Evolutionary conservation across 2,329 filamentous ascomycete species (phyloP), one percentile per base, ranked within the genome.

Genomic region (Fusarium duplospermum): DNA sequence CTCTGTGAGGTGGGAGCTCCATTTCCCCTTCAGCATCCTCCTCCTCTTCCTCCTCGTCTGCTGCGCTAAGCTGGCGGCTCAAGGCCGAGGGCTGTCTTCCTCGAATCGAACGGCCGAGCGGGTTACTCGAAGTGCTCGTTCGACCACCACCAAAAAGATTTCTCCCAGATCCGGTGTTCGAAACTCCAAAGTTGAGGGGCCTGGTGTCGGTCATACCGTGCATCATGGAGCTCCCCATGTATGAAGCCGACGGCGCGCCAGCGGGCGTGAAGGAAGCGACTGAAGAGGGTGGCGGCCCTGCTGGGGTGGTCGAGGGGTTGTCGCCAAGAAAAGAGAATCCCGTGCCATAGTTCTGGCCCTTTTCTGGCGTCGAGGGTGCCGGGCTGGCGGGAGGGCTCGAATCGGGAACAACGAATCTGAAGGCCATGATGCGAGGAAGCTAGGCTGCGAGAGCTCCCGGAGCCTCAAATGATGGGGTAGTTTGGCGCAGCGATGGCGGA

Each of bases 241-340:
- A 89, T 14, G 87, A 87, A 33, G 85, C 87, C 24, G 89, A 88
- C 1, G 89, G 89, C 18, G 88, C 88, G 65, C 89, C 89, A 18
- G 85, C 84, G 2, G 89, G 88, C 2, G 88, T 89, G 80, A 89
- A 90, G 50, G 87, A 89, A 6, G 85, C 85, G 10, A 85, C 84
- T 9, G 87, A 87, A 31, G 88, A 88, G 1, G 86, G 86, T 11
- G 88, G 87, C 31, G 85, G 85, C 0, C 85, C 88, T 20, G 85
- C 86, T 6, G 89, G 88, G 2, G 88, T 90, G 3, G 87, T 89
- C 40, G 88, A 87, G 8, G 87, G 87, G 59, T 84, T 82, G 10
- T 86, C 83, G 68, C 80, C 84, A 42, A 84, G 84, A 40, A 80
- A 81, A 45, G 84, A 86, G 47, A 82, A 77, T 40, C 80, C 83